A percentile compares a stretch with the other conserved stretches of the same genome.
phyloP scores from a whole-genome alignment of 1,284 basidiomycete genomes.

The Tilletia setariae region DNA sequence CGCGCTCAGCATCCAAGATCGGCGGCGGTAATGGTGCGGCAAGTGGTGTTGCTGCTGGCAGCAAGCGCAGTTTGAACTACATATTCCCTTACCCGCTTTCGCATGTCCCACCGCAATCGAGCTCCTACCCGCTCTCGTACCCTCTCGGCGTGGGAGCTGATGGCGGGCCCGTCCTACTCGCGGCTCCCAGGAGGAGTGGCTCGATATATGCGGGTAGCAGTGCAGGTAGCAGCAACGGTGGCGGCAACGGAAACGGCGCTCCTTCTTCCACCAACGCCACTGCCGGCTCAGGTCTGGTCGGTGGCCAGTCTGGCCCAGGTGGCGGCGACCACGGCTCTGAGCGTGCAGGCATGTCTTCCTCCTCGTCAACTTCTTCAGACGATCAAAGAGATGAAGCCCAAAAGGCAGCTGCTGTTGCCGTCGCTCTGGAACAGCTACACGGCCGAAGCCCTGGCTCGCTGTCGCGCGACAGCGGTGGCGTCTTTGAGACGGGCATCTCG shows the following conservation, averaged over 20 bases:
- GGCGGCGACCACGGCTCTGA: no score
- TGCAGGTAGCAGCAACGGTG: constrained; percentile 12
- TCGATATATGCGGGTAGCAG: constrained; percentile 16
- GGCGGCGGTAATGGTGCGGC: neutral
- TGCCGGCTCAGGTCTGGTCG: neutral
- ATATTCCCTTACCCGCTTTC: constrained; percentile 47
- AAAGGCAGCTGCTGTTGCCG: no score
- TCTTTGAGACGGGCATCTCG: no score
- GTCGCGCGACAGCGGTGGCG: no score
- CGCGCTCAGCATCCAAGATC: neutral
- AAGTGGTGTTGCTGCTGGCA: neutral
- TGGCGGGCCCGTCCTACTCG: constrained; percentile 44
- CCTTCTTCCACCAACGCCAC: neutral
- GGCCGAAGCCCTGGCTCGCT: no score
- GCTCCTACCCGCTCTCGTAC: constrained; percentile 50
- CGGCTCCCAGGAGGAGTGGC: constrained; percentile 19
- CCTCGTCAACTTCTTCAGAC: constrained; percentile 14
- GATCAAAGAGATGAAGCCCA: no score
- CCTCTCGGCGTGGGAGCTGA: constrained; percentile 50
- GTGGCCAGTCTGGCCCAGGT: no score
- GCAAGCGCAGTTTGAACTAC: neutral
- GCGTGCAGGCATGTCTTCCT: no score
- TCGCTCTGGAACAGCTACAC: no score
- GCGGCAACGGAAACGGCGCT: neutral
- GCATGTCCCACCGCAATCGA: constrained; percentile 43